Evolutionary conservation across 192 early-diverging fungal species (phyloP), one percentile per base, ranked within the genome.

Genomic region (Gigaspora rosea): DNA sequence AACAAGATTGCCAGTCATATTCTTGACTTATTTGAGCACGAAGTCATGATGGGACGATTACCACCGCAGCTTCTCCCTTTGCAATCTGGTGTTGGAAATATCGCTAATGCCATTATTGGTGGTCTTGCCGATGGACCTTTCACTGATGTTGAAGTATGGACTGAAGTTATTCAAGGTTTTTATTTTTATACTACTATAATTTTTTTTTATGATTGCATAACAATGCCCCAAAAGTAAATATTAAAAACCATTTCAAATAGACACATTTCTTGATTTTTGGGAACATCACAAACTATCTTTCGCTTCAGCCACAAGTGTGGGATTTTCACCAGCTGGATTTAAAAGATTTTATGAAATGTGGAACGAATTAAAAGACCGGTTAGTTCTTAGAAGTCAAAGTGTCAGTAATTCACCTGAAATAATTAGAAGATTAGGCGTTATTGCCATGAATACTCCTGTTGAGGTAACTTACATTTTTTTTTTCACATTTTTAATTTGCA

Each of bases 401-500:
- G 83, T 84, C 46, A 79, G 78, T 46, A 84, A 84, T 73, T 82
- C 81, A 52, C 83, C 83, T n/a, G 83, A 84, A 73, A 32, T 84
- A 27, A 84, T 84, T 68, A 69, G 83, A 70, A 65, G 83, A 62
- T 76, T 84, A 51, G 83, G 83, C 48, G 77, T 77, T 68, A 82
- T 84, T 58, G 83, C 83, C 12, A 84, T 84, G 83, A 84, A 84
- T 51, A 84, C 83, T 16, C 83, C 83, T 52, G 78, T 84, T 52
- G 83, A 84, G 71, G 71, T 73, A 58, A 47, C 32, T 3, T 36
- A 16, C 13, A 15, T 61, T 10, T 51, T 27, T 51, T 27, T 47
- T 20, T 66, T 8, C 4, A 13, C 49, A 8, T n/a, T 22, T 15
- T 51, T 69, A 20, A n/a, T 48, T 15, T 48, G 10, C 47, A 27